Evolutionary conservation across 1,284 basidiomycete genomes (phyloP).

Genomic region (Lentinula novae-zelandiae): DNA sequence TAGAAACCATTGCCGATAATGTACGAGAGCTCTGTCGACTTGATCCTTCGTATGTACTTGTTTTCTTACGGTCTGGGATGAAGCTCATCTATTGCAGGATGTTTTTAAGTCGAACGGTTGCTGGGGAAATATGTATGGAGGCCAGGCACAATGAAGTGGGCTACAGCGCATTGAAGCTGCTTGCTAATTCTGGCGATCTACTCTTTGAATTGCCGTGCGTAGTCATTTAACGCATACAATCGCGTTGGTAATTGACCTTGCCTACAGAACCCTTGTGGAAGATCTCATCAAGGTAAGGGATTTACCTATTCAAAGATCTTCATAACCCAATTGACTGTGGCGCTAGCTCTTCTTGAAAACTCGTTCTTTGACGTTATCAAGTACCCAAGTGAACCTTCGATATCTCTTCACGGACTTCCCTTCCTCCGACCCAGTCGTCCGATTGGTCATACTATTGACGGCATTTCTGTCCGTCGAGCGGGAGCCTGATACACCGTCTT

Average conservation of each 20-base stretch:
- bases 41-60: slow-evolving; percentile 51
- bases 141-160: slow-evolving; percentile 62
- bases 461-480: slow-evolving; percentile 49
- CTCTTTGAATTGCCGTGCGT: slow-evolving; percentile 59
- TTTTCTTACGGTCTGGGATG: slow-evolving; percentile 9
- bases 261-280: slow-evolving; percentile 46
- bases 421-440: slow-evolving; percentile 44
- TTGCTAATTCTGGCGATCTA: slow-evolving; percentile 58
- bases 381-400: slow-evolving; percentile 48
- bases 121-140: slow-evolving; percentile 77
- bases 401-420: slow-evolving; percentile 64
- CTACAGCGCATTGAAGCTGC: slow-evolving; percentile 59
- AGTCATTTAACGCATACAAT: background rate
- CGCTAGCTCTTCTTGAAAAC: slow-evolving; percentile 62
- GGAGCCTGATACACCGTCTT: slow-evolving; percentile 25
- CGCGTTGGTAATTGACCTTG: slow-evolving; percentile 1
- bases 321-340: background rate
- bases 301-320: slow-evolving; percentile 1
- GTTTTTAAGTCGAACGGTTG: slow-evolving; percentile 75
- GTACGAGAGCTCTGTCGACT: slow-evolving; percentile 64
- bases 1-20: slow-evolving; percentile 63
- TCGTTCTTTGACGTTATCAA: slow-evolving; percentile 53
- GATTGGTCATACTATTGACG: slow-evolving; percentile 63
- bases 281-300: slow-evolving; percentile 56
- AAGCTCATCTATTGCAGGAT: slow-evolving; percentile 41